These are phyloP conservation scores for Cercospora sp. DNA, from an alignment of 2,329 filamentous ascomycete species.

Conservation along the genomic window DNA sequence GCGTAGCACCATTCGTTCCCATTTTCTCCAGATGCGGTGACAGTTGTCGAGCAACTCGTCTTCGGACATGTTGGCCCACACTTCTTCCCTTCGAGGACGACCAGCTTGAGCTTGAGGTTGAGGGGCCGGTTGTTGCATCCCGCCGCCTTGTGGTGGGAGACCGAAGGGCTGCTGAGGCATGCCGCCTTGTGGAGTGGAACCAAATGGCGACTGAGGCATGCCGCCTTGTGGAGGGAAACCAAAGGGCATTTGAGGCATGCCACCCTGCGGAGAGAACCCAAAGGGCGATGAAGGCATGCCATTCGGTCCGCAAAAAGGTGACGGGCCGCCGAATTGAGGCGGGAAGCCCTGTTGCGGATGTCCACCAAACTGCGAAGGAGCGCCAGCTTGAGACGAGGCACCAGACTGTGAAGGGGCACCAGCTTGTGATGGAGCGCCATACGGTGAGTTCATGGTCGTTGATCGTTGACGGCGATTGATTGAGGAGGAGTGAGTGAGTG, in stretches of 20 bases:
- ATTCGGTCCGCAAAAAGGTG: not conserved
- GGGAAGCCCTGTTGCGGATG: not conserved
- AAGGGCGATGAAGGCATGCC: not conserved
- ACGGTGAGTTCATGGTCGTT: not conserved
- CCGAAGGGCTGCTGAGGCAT: no score
- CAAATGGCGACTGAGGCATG: not conserved
- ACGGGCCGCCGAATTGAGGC: not conserved
- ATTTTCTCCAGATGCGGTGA: not conserved
- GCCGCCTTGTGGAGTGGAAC: not conserved
- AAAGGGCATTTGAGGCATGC: no score
- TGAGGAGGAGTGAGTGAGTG: not conserved
- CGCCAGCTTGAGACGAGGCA: not conserved
- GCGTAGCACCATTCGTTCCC: not conserved
- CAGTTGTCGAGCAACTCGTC: not conserved
- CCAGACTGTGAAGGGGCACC: not conserved
- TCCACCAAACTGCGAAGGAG: not conserved
- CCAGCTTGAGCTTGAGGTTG: not conserved
- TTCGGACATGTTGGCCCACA: not conserved
- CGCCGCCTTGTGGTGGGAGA: no score
- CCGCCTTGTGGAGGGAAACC: no score
- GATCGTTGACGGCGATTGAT: not conserved
- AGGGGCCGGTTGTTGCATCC: not conserved
- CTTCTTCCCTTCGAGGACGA: not conserved
- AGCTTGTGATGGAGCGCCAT: not conserved
- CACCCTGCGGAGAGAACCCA: no score